Evolutionary conservation across 179 eudicot genomes (phyloP).

Genomic region (Pouteria campechiana): DNA sequence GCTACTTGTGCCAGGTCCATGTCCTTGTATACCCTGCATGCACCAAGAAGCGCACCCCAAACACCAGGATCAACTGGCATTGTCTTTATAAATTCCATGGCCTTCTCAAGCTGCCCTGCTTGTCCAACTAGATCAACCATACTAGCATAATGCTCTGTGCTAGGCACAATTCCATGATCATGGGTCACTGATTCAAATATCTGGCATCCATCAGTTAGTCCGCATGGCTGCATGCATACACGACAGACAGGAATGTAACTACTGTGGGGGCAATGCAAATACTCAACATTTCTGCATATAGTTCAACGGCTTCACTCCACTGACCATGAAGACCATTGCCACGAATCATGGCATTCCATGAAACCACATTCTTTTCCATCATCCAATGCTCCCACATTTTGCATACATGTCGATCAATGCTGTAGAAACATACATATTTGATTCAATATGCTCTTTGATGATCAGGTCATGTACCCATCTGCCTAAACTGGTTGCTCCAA

Average conservation of each 20-base stretch:
- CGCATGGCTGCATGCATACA: conserved; percentile 77
- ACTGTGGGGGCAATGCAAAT: conserved; percentile 26
- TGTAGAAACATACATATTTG: conserved; percentile 47
- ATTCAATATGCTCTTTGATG: conserved; percentile 20
- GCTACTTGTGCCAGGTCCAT: conserved; percentile 65
- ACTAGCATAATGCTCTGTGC: conserved; percentile 70
- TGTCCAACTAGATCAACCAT: conserved; percentile 80
- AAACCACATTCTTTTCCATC: conserved; percentile 41
- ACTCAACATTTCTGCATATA: conserved; percentile 36
- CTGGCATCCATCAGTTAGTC: conserved; percentile 62
- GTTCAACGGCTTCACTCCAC: conserved; percentile 43
- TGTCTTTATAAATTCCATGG: conserved; percentile 42
- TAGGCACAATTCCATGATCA: conserved; percentile 31
- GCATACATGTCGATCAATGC: conserved; percentile 75
- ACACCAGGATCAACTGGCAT: conserved; percentile 53
- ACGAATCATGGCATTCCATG: conserved; percentile 88
- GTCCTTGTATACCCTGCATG: conserved; percentile 60
- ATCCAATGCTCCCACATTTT: conserved; percentile 64
- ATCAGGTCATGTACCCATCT: conserved; percentile 35
- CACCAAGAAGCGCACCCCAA: conserved; percentile 83
- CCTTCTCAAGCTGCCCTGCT: conserved; percentile 64
- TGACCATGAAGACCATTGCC: conserved; percentile 66
- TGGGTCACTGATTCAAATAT: conserved; percentile 47
- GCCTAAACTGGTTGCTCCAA: conserved; percentile 56
- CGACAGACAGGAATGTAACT: conserved; percentile 48